Conservation (phyloP, 257 asterid species). For the Scutellaria galericulata region DNA sequence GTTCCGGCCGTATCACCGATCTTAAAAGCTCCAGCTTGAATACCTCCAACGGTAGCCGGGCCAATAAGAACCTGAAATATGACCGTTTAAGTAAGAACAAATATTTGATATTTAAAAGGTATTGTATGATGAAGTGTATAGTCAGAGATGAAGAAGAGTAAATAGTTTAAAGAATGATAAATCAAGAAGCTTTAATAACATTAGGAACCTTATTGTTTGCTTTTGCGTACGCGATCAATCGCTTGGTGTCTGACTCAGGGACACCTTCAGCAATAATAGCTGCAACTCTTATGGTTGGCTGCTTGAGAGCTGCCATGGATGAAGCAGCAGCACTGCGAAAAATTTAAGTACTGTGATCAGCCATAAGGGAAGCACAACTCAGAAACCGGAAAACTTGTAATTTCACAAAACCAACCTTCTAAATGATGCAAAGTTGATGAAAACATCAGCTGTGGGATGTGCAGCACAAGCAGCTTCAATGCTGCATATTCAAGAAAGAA, state of each 20-base stretch:
- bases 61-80: slow-evolving; percentile 80
- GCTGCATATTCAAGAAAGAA: slow-evolving; percentile 46
- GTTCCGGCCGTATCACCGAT: slow-evolving; percentile 99
- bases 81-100: slow-evolving; percentile 9
- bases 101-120: not conserved
- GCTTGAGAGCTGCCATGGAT: slow-evolving; percentile 92
- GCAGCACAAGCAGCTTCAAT: slow-evolving; percentile 94
- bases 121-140: not conserved
- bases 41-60: slow-evolving; percentile 98
- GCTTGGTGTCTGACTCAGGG: slow-evolving; percentile 91
- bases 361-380: slow-evolving; percentile 24
- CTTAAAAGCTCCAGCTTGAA: slow-evolving; percentile 99
- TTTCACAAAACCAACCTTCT: slow-evolving; percentile 71
- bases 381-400: not conserved
- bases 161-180: not conserved
- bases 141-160: not conserved
- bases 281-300: slow-evolving; percentile 89
- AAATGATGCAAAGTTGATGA: slow-evolving; percentile 95
- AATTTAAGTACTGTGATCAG: slow-evolving; percentile 28
- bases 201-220: slow-evolving; percentile 87
- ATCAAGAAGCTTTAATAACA: slow-evolving; percentile 3
- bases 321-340: slow-evolving; percentile 94
- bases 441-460: slow-evolving; percentile 98
- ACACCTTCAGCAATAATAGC: slow-evolving; percentile 99
- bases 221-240: slow-evolving; percentile 89